phyloP scores from a whole-genome alignment of 306 rosid species.

The Castanospermum australe region DNA sequence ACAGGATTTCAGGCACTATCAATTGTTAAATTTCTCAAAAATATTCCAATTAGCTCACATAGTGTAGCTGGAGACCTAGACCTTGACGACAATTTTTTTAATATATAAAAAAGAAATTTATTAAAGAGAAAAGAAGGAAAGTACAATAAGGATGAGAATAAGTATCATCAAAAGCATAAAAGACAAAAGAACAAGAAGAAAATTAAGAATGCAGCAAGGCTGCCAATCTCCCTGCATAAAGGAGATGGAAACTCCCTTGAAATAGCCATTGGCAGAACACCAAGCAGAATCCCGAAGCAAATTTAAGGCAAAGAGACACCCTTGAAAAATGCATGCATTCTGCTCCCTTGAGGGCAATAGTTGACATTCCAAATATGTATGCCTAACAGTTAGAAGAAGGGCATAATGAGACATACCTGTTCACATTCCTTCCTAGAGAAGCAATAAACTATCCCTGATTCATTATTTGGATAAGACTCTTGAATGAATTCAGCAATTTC shows the following conservation, averaged over 20 bases:
- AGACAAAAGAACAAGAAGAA: not conserved
- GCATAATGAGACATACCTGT: constrained; percentile 53
- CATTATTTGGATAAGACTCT: constrained; percentile 72
- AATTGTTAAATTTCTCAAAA: not conserved
- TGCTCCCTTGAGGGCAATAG: constrained; percentile 14
- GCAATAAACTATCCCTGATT: constrained; percentile 93
- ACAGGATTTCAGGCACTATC: not conserved
- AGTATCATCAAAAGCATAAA: not conserved
- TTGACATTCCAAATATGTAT: constrained; percentile 14
- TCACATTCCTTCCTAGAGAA: constrained; percentile 96
- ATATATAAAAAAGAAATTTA: too few relatives aligned
- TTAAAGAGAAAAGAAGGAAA: too few relatives aligned
- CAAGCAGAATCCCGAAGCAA: constrained; percentile 4
- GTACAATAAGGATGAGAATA: too few relatives aligned
- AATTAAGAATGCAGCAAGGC: not conserved
- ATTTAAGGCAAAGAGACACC: not conserved
- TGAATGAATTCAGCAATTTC: constrained; percentile 74
- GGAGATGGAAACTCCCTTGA: not conserved
- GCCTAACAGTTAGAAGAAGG: constrained; percentile 11
- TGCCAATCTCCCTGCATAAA: not conserved
- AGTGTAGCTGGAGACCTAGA: not conserved
- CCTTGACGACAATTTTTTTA: not conserved
- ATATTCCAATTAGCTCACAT: not conserved
- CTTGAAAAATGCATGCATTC: constrained; percentile 17
- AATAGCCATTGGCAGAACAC: not conserved